Evolutionary conservation across 192 early-diverging fungal species (phyloP).

Genomic region (Dispira parvispora): DNA sequence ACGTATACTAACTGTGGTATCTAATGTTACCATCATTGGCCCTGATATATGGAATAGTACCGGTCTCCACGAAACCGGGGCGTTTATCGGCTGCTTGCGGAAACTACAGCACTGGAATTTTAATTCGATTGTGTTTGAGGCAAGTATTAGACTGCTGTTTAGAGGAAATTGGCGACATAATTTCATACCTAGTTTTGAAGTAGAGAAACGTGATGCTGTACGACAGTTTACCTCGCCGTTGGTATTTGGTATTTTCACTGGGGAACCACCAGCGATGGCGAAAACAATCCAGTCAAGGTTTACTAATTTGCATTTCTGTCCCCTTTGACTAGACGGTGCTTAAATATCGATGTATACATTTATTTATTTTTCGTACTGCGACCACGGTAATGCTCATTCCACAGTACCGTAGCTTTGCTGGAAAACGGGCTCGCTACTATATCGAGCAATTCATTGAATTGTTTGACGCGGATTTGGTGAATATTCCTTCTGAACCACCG

Average conservation of each 20-base stretch:
- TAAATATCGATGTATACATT: no score
- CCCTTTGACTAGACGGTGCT: not conserved
- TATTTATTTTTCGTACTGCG: not conserved
- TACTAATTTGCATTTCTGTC: no score
- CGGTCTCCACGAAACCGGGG: slow-evolving; percentile 87
- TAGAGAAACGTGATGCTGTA: no score
- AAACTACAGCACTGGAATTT: slow-evolving; percentile 94
- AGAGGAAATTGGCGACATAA: not conserved
- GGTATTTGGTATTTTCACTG: no score
- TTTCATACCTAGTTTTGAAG: not conserved
- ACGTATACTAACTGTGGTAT: no score
- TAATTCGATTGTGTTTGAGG: slow-evolving; percentile 89
- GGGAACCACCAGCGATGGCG: no score
- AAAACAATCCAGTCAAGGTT: no score
- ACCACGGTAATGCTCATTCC: no score
- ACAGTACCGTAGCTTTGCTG: slow-evolving; percentile 83
- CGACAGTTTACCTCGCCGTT: no score
- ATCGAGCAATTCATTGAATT: slow-evolving; percentile 94
- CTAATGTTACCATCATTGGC: no score
- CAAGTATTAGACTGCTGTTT: slow-evolving; percentile 14
- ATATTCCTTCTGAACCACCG: slow-evolving; percentile 58
- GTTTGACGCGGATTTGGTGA: slow-evolving; percentile 84
- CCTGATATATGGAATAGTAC: slow-evolving; percentile 28
- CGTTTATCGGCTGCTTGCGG: slow-evolving; percentile 79
- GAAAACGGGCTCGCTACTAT: slow-evolving; percentile 65